A percentile compares a stretch with the other conserved stretches of the same genome.
Conservation (phyloP, 768 basidiomycete species). For the Kwoniella newhampshirensis region DNA sequence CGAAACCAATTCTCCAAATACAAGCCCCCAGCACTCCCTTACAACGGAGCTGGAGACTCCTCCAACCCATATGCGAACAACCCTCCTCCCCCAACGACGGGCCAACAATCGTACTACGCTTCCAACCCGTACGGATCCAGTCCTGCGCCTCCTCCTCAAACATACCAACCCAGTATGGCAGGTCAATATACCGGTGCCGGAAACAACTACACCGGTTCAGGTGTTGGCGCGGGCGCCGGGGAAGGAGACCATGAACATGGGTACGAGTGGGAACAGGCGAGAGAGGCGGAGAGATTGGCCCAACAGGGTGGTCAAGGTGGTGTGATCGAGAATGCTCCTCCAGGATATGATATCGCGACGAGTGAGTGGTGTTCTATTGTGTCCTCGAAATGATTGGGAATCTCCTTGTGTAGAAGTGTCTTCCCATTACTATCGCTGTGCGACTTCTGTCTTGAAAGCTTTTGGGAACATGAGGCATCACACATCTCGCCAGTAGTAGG, state of each 20-base stretch:
- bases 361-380: conserved; percentile 22
- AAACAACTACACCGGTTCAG: background rate
- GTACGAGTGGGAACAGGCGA: conserved; percentile 49
- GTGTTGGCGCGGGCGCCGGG: background rate
- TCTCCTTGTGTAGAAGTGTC: no score
- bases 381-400: background rate
- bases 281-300: conserved; percentile 38
- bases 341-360: conserved; percentile 44
- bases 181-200: conserved; percentile 29
- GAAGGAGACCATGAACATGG: conserved; percentile 42
- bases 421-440: no score
- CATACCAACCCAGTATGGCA: conserved; percentile 46
- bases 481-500: no score
- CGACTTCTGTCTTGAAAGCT: no score
- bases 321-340: conserved; percentile 26
- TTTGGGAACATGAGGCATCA: no score
- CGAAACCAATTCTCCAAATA: conserved; percentile 35
- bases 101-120: conserved; percentile 20
- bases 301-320: conserved; percentile 10
- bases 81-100: conserved; percentile 33
- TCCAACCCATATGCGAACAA: conserved; percentile 40
- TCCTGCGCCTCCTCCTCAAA: conserved; percentile 34
- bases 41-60: conserved; percentile 18
- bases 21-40: conserved; percentile 40
- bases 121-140: conserved; percentile 34